A percentile compares a stretch with the other conserved stretches of the same genome.
phyloP scores from a whole-genome alignment of 768 basidiomycete genomes.

The Rhizopogon rudus region DNA sequence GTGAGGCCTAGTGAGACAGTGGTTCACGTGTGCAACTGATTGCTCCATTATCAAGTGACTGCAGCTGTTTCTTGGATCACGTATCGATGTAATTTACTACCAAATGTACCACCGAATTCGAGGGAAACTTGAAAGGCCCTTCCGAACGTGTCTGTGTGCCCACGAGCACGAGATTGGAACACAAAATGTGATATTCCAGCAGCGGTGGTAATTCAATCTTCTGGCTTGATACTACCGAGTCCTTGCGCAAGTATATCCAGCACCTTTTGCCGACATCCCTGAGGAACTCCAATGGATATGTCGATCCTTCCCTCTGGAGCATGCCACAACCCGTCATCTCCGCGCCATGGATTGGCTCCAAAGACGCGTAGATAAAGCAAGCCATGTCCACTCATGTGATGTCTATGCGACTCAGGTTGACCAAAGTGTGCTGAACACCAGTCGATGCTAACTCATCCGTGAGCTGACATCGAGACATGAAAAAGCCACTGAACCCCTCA shows the following conservation, averaged over 20 bases:
- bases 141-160: not conserved
- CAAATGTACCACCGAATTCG: not conserved
- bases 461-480: not conserved
- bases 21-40: not conserved
- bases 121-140: not conserved
- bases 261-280: slow-evolving; percentile 13
- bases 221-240: not conserved
- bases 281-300: slow-evolving; percentile 18
- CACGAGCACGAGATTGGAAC: not conserved
- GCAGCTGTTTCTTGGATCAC: not conserved
- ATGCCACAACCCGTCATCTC: slow-evolving; percentile 9
- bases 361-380: slow-evolving; percentile 19
- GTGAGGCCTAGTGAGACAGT: no score
- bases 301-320: slow-evolving; percentile 13
- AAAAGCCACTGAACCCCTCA: slow-evolving; percentile 2
- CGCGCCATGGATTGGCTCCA: slow-evolving; percentile 17
- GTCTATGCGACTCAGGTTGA: slow-evolving; percentile 10
- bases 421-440: slow-evolving; percentile 20
- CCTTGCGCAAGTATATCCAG: slow-evolving; percentile 12
- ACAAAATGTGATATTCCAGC: not conserved
- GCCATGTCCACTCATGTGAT: slow-evolving; percentile 8
- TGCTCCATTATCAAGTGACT: not conserved
- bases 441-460: slow-evolving; percentile 11
- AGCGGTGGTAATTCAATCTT: not conserved
- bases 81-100: not conserved